Percentiles rank a stretch among this genome's conserved stretches.
Evolutionary conservation across 202 grass and related monocot genomes (phyloP).

Genomic region (Panicum hallii): DNA sequence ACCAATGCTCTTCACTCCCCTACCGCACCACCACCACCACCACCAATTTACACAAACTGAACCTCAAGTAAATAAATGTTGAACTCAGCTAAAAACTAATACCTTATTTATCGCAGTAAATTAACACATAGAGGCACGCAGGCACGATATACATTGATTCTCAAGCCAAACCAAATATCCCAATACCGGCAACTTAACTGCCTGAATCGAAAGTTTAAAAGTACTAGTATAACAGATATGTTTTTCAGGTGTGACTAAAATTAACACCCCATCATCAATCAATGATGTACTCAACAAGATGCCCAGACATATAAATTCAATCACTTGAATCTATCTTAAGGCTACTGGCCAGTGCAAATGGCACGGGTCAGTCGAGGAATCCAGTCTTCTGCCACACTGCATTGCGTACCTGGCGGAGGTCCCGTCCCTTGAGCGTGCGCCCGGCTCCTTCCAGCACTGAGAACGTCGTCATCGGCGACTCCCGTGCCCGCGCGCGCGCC

Average conservation of each 20-base stretch:
- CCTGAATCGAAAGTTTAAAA: constrained; percentile 25
- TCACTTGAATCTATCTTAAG: constrained; percentile 19
- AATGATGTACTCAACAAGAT: constrained; percentile 43
- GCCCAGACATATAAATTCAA: constrained; percentile 16
- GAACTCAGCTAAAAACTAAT: not conserved
- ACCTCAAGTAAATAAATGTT: not conserved
- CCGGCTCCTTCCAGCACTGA: constrained; percentile 85
- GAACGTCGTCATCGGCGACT: constrained; percentile 79
- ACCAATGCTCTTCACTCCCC: not conserved
- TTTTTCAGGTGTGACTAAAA: constrained; percentile 51
- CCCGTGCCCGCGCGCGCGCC: constrained; percentile 57
- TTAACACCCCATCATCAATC: constrained; percentile 48
- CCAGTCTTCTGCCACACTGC: constrained; percentile 83
- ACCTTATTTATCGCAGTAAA: not conserved
- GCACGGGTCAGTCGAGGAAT: constrained; percentile 80
- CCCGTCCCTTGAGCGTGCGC: constrained; percentile 90
- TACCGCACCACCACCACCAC: not conserved
- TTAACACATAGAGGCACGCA: not conserved
- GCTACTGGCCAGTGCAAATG: constrained; percentile 4
- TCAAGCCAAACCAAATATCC: constrained; percentile 8
- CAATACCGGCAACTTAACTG: not conserved
- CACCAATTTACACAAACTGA: constrained; percentile 14
- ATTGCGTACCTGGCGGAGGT: constrained; percentile 85
- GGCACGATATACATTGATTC: constrained; percentile 5
- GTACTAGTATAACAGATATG: not conserved